These are phyloP conservation scores for Astrocystis sublimbata DNA, from an alignment of 495 filamentous ascomycete species.

Conservation along the genomic window DNA sequence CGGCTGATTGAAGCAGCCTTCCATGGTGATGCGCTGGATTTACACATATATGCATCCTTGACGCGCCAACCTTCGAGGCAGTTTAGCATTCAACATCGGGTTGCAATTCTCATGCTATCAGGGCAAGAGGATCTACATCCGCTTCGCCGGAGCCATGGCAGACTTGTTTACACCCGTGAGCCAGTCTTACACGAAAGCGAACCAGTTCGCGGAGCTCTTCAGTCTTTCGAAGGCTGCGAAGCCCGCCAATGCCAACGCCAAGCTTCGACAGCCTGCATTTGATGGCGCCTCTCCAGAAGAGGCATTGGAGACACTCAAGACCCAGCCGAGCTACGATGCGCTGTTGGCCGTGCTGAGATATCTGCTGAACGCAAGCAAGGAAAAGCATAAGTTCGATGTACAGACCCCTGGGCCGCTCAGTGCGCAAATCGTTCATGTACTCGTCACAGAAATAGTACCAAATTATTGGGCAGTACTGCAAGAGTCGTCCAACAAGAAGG, in stretches of 20 bases:
- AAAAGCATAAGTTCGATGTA: conserved; percentile 55
- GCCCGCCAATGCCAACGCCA: no score
- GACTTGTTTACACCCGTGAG: conserved; percentile 52
- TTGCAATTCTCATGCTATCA: neutral
- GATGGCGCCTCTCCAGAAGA: conserved; percentile 51
- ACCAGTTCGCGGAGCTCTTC: conserved; percentile 21
- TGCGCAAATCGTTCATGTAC: conserved; percentile 67
- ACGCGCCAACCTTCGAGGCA: no score
- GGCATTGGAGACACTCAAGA: conserved; percentile 62
- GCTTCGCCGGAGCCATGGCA: conserved; percentile 41
- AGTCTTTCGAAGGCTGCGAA: conserved; percentile 19
- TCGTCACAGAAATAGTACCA: conserved; percentile 70
- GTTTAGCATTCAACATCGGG: neutral
- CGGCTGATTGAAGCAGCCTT: no score
- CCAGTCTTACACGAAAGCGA: conserved; percentile 39
- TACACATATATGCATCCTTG: no score
- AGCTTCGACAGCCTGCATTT: conserved; percentile 18
- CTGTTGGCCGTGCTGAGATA: conserved; percentile 55
- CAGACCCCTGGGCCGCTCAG: conserved; percentile 61
- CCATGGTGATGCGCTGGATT: no score
- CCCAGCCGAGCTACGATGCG: conserved; percentile 61
- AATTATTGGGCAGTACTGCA: conserved; percentile 72
- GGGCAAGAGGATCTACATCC: neutral
- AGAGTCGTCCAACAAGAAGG: conserved; percentile 39
- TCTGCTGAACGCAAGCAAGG: conserved; percentile 45